Percentiles rank a stretch among this genome's conserved stretches.
Conservation (phyloP, 768 basidiomycete genomes). For the Neoboletus brunneissimus region DNA sequence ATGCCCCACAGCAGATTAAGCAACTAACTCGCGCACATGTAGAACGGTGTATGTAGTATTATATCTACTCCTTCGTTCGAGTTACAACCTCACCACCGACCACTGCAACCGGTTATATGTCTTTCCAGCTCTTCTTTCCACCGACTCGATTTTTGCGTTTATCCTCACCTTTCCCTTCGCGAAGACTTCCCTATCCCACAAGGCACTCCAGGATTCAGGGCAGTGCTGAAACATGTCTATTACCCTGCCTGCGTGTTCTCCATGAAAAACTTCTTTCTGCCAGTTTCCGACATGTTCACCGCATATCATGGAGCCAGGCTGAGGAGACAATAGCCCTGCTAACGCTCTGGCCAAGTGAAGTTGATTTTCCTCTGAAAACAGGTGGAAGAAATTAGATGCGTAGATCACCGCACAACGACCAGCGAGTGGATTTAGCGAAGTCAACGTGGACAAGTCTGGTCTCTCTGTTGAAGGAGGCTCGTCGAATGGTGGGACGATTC, state of each 20-base stretch:
- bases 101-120: constrained; percentile 17
- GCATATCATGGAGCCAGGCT: constrained; percentile 32
- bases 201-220: constrained; percentile 34
- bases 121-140: not conserved
- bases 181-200: constrained; percentile 41
- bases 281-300: constrained; percentile 24
- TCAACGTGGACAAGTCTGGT: constrained; percentile 35
- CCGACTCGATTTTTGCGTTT: not conserved
- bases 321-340: constrained; percentile 28
- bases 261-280: not conserved
- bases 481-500: constrained; percentile 31
- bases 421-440: constrained; percentile 45
- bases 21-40: too few relatives aligned
- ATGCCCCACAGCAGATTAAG: too few relatives aligned
- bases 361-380: constrained; percentile 32
- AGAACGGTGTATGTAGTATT: too few relatives aligned
- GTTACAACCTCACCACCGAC: constrained; percentile 26
- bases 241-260: not conserved
- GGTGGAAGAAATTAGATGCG: constrained; percentile 47
- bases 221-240: constrained; percentile 29
- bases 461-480: constrained; percentile 18
- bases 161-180: constrained; percentile 12
- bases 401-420: constrained; percentile 51
- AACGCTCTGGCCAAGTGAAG: constrained; percentile 26
- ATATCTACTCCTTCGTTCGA: not conserved